Evolutionary conservation across 106 monocot genomes (phyloP).

Genomic region (Gastrodia elata): DNA sequence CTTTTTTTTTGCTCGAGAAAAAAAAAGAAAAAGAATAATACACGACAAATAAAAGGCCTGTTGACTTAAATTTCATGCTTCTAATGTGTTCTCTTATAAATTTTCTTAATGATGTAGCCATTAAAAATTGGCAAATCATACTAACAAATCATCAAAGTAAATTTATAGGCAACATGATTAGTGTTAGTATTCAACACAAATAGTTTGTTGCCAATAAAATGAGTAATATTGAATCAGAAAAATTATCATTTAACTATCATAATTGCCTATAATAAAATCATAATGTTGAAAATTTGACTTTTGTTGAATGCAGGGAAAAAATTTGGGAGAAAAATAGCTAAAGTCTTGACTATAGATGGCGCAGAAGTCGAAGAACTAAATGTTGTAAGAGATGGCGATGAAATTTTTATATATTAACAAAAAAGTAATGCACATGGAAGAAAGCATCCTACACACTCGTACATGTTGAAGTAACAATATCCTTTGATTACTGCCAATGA

Average conservation of each 20-base stretch:
- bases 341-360: slow-evolving; percentile 35
- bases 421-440: not conserved
- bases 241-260: not conserved
- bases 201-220: not conserved
- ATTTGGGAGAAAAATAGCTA: slow-evolving; percentile 23
- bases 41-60: too few relatives aligned
- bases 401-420: slow-evolving; percentile 32
- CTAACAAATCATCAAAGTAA: not conserved
- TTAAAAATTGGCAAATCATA: not conserved
- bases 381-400: slow-evolving; percentile 43
- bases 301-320: slow-evolving; percentile 31
- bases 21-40: too few relatives aligned
- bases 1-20: too few relatives aligned
- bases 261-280: not conserved
- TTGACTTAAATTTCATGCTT: too few relatives aligned
- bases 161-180: not conserved
- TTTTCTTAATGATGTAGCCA: not conserved
- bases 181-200: not conserved
- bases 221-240: not conserved
- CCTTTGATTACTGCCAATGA: not conserved
- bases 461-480: not conserved
- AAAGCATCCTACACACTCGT: not conserved
- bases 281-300: not conserved
- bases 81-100: too few relatives aligned
- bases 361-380: slow-evolving; percentile 43